phyloP scores from a whole-genome alignment of 257 asterid genomes.

The Anisodus acutangulus region DNA sequence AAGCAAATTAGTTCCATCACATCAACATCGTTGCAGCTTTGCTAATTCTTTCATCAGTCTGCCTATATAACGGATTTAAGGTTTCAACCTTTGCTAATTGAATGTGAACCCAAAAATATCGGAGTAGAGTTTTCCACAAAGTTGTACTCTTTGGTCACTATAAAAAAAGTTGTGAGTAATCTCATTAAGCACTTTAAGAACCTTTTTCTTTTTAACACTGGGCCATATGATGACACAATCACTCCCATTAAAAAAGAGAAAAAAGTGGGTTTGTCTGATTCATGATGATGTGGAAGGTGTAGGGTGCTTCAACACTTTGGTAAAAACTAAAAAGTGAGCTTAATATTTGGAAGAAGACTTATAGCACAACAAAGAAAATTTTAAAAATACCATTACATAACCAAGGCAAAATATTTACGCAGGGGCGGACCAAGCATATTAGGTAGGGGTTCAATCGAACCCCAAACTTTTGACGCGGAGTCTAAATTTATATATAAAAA shows the following conservation, averaged over 20 bases:
- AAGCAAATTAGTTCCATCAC: not conserved
- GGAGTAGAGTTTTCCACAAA: constrained; percentile 33
- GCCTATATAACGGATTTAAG: not conserved
- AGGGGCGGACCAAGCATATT: too few relatives aligned
- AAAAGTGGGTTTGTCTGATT: constrained; percentile 50
- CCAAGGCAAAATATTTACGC: too few relatives aligned
- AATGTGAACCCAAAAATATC: constrained; percentile 25
- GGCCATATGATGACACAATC: constrained; percentile 52
- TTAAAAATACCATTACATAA: not conserved
- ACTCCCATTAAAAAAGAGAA: constrained; percentile 21
- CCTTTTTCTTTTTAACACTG: constrained; percentile 41
- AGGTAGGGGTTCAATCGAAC: too few relatives aligned
- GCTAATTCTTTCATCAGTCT: not conserved
- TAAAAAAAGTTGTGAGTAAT: constrained; percentile 30
- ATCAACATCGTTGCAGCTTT: not conserved
- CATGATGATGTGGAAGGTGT: constrained; percentile 53
- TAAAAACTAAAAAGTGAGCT: not conserved
- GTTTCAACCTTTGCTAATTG: constrained; percentile 27
- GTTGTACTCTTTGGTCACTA: constrained; percentile 34
- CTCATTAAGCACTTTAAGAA: constrained; percentile 44
- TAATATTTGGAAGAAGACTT: constrained; percentile 8
- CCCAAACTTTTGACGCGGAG: too few relatives aligned
- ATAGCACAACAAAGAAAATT: not conserved
- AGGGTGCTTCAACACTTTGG: constrained; percentile 36
- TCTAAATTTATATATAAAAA: too few relatives aligned